Evolutionary conservation across 495 filamentous ascomycete species (phyloP), one percentile per base, ranked within the genome.

Genomic region (Evernia prunastri): DNA sequence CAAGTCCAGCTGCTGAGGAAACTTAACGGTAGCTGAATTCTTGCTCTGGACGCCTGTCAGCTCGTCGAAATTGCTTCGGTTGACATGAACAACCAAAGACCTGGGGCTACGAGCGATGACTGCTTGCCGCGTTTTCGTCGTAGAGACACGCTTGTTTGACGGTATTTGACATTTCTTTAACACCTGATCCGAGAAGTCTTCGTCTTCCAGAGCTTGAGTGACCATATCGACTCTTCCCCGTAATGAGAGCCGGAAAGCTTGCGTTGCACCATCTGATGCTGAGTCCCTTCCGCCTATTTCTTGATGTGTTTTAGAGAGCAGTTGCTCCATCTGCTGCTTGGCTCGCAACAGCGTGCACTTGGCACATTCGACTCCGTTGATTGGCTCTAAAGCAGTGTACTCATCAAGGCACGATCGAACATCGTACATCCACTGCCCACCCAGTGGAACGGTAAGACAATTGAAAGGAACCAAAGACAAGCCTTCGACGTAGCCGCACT

Each of bases 381-480:
- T 96, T 2, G 80, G 74, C 69, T 97, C 95, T 31, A 97, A 77
- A 20, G 84, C 81, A 60, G 92, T 95, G 71, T 91, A 96, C 58
- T 90, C 85, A 70, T 91, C 87, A 39, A 99, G 77, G 68, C 90
- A 90, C 51, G 92, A 87, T 58, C 83, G 81, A 1, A 99, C 70
- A 66, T 88, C 82, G 66, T 88, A 87, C 58, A 78, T 73, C 45
- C 67, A 74, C 66, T 70, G 72, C 20, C 77, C 77, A 9, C 85
- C 88, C 0, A 97, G 81, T 42, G 84, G 88, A 0, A 99, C 83
- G 9, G 95, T 97, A 59, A 99, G 76, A 72, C 91, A 96, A 68
- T 95, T 96, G 79, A 97, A 97, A 0, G 91, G 91, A 47, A 90
- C 92, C 68, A 97, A 81, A 15, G 87, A 88, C 39, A 97, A 79